Base-by-base conservation (phyloP, 2,329 filamentous ascomycete species). In the Cryphonectria carpinicola region DNA sequence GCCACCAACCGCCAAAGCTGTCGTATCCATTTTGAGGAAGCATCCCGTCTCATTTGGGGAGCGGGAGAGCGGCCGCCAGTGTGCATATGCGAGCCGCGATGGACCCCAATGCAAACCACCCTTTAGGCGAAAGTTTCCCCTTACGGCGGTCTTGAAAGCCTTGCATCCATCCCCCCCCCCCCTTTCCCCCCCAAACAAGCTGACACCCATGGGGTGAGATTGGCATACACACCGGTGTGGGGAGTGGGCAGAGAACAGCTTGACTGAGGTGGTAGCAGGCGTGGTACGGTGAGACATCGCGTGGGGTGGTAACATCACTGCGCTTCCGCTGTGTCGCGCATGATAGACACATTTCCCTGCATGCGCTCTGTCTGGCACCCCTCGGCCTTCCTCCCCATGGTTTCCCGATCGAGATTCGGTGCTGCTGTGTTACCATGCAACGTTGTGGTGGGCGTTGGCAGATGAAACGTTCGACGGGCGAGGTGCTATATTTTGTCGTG, bases 401-500 rank as follows among this genome's bases (percentile, higher is more conserved):
- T 60, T 46, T 58, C 37, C 70, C 70, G 70, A 67, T 61, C 65
- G 61, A 67, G 67, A 70, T 72, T 52, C 32, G 56, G 70, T 52
- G 22, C 60, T 35, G 6, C 61, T 52, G 54, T 41, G n/a, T 13
- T 35, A 67, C n/a, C 41, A 49, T 35, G 65, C 66, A 58, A 58
- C 70, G 52, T 67, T 65, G 41, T 67, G 70, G 64, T 71, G 67
- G 52, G 43, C n/a, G 56, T 43, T 14, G 56, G 66, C 62, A 71
- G 73, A 72, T 64, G 70, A 54, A 64, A 22, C 65, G 54, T 74
- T 75, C 74, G 76, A 74, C 65, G 63, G 65, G 65, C 66, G 72
- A 71, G 70, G 62, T 74, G 73, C 41, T 61, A 43, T 61, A 43
- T 66, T 22, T 19, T n/a, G 54, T 28, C n/a, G 32, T n/a, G 22